Base-by-base conservation (phyloP, 2,329 filamentous ascomycete genomes). In the Aspergillus floridensis region DNA sequence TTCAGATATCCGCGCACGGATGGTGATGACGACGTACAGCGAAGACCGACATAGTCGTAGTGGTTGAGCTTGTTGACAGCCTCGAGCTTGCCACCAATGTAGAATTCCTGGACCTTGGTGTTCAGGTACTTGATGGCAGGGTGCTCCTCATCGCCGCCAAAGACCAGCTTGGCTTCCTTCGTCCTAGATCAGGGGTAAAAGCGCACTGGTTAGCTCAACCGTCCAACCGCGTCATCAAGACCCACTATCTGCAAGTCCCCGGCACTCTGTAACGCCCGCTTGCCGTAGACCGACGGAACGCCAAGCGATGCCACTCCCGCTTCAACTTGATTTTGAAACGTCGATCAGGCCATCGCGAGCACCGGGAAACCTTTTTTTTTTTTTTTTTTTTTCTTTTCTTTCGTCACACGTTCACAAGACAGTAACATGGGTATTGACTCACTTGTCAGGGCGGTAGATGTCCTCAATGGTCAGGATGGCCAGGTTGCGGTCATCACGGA, bases 1-100 rank as follows among this genome's bases (percentile, higher is more conserved):
- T n/a, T 47, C 53, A 49, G 41, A 26, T 11, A 10, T 31, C 38
- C 38, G 32, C 21, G 61, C 35, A 53, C 54, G 46, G 41, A 31
- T 14, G 22, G 26, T 35, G 55, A 31, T 14, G 21, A 29, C 31
- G 55, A 77, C 88, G 78, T 84, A 91, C 90, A 98, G 82, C 95
- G 88, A 60, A 98, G 86, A 72, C 91, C 95, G 68, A 98, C 91
- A 82, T 98, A 98, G 82, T 99, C 95, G 82, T 99, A 99, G 84
- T 99, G 95, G 82, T 96, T 92, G 62, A 96, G 85, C 69, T 92
- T 90, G 85, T 93, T 93, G 76, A 99, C 88, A 63, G 95, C 95
- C 76, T 98, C 91, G 65, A 99, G 81, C 86, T 96, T 97, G 76
- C 95, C 95, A 74, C 95, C 95, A 63, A 99, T 86, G 79, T 98